Base-by-base conservation (phyloP, 2,329 filamentous ascomycete genomes). In the Fusarium foetens region DNA sequence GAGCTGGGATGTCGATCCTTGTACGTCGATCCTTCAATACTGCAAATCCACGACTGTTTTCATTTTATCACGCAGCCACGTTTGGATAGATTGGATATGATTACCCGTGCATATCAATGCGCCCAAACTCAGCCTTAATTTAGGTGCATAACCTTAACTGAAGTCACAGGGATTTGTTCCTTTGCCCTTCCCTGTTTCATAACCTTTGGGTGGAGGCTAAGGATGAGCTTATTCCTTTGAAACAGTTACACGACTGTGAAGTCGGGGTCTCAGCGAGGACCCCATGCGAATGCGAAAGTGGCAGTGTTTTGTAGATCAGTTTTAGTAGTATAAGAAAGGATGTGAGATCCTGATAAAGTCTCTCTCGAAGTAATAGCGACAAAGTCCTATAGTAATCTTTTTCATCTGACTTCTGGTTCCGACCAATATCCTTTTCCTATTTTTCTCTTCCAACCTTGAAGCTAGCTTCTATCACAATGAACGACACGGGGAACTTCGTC, bases 221-320 rank as follows among this genome's bases (percentile, higher is more conserved):
- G 33, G 19, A 16, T n/a, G 49, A 36, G 23, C 19, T 52, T 38
- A 17, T 38, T 52, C 33, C 19, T 17, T 38, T 27, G 17, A n/a
- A 36, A 52, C 23, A 17, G 33, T 21, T 36, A 38, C 33, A 27
- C 19, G 13, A 27, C 8, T 27, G 9, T 27, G 5, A 36, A 52
- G 19, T 27, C 13, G 5, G 19, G 49, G 19, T 17, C 49, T 52
- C 7, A 27, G 19, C 7, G 19, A 38, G 19, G 19, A 38, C 31
- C 9, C 8, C 16, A 36, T 46, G 36, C 58, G 58, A 63, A 31
- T 63, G 48, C 58, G 58, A 65, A 48, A 25, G 58, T 38, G 36
- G 63, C 58, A 65, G 41, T 63, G 63, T n/a, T 42, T 6, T 46
- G 48, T 33, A 36, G 39, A 63, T 55, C 63, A 13, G 10, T 41